These are phyloP conservation scores for Dictyostelium citrinum DNA, from an alignment of 78 protist species.

Conservation along the genomic window DNA sequence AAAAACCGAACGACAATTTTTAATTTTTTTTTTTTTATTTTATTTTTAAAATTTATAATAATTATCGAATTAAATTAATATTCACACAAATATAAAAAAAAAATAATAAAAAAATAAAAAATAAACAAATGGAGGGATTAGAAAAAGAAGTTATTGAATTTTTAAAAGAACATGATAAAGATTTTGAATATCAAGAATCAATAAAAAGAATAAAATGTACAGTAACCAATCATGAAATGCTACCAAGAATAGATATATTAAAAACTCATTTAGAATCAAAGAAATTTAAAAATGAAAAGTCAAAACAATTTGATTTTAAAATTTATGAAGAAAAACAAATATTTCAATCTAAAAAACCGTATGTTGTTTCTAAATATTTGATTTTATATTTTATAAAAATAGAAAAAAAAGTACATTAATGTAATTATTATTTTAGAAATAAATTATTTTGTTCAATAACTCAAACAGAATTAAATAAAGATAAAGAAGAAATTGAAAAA, in stretches of 20 bases:
- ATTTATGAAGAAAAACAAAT: slow-evolving; percentile 32
- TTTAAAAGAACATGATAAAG: slow-evolving; percentile 26
- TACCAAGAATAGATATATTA: background rate
- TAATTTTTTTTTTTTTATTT: background rate
- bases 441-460: slow-evolving; percentile 49
- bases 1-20: too few species aligned
- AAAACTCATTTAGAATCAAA: slow-evolving; percentile 50
- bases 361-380: background rate
- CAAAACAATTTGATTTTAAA: background rate
- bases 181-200: slow-evolving; percentile 11
- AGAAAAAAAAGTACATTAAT: too few species aligned
- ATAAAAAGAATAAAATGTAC: slow-evolving; percentile 52
- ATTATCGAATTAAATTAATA: too few species aligned
- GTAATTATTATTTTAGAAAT: background rate
- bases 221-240: slow-evolving; percentile 58
- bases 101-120: background rate
- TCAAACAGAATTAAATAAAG: slow-evolving; percentile 29
- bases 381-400: background rate
- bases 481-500: slow-evolving; percentile 23
- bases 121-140: background rate
- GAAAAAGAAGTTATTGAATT: slow-evolving; percentile 24
- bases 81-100: background rate
- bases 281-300: slow-evolving; percentile 19
- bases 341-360: slow-evolving; percentile 1
- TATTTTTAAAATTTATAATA: too few species aligned